Evolutionary conservation across 768 basidiomycete species (phyloP).

Genomic region (Tricholoma matsutake): DNA sequence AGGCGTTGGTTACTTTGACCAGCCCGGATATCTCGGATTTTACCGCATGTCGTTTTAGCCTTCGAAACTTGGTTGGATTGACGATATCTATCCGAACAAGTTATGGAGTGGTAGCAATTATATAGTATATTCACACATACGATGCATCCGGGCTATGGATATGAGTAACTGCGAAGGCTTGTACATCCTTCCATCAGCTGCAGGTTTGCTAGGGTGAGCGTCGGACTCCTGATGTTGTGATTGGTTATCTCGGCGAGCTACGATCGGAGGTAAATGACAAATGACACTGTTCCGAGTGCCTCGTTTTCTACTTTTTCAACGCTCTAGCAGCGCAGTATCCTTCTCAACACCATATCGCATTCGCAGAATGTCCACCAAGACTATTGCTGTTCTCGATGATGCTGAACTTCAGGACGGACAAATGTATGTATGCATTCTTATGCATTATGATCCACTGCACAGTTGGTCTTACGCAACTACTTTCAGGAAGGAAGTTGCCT

Average conservation of each 20-base stretch:
- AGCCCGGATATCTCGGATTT: constrained; percentile 37
- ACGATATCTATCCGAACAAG: constrained; percentile 31
- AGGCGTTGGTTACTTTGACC: constrained; percentile 31
- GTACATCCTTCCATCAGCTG: constrained; percentile 12
- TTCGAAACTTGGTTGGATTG: constrained; percentile 39
- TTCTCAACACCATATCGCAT: constrained; percentile 5
- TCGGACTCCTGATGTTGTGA: no score
- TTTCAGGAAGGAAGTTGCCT: constrained; percentile 77
- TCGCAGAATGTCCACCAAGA: constrained; percentile 44
- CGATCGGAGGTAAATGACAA: no score
- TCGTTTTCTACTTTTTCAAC: neutral
- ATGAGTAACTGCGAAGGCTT: constrained; percentile 22
- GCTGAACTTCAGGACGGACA: constrained; percentile 63
- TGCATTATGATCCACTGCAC: no score
- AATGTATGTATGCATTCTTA: constrained; percentile 38
- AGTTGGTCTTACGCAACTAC: neutral
- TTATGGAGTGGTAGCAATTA: neutral
- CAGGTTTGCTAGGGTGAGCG: no score
- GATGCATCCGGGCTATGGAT: constrained; percentile 43
- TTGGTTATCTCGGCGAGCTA: no score
- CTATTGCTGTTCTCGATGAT: constrained; percentile 55
- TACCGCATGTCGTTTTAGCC: constrained; percentile 36
- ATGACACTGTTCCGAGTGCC: neutral
- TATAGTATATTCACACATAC: constrained; percentile 23
- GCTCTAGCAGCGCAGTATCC: neutral